Evolutionary conservation across 2,329 filamentous ascomycete genomes (phyloP).

Genomic region (Colletotrichum brevisporum): DNA sequence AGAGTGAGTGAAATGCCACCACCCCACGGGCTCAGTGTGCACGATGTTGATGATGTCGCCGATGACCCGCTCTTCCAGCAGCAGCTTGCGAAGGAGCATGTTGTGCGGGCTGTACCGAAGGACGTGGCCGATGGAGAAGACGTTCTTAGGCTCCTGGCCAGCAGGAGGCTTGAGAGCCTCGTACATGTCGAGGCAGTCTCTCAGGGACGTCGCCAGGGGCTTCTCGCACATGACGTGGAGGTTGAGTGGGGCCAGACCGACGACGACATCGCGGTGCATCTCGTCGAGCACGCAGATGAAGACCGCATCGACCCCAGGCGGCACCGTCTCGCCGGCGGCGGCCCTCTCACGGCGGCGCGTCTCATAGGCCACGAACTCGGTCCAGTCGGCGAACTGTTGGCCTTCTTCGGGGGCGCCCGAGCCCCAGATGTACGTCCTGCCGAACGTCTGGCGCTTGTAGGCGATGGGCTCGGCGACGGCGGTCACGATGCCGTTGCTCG

Average conservation of each 20-base stretch:
- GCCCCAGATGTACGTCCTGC: conserved; percentile 81
- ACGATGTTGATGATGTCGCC: conserved; percentile 89
- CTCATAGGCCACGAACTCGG: conserved; percentile 83
- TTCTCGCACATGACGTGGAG: conserved; percentile 97
- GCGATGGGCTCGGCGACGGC: conserved; percentile 86
- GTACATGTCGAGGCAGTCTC: conserved; percentile 84
- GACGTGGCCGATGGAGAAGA: conserved; percentile 96
- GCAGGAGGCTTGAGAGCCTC: conserved; percentile 61
- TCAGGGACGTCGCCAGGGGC: conserved; percentile 84
- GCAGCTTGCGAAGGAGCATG: conserved; percentile 82
- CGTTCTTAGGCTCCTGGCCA: conserved; percentile 46
- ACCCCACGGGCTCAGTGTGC: conserved; percentile 94
- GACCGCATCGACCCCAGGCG: conserved; percentile 71
- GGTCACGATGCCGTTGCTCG: conserved; percentile 77
- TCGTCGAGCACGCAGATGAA: conserved; percentile 85
- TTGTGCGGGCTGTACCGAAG: conserved; percentile 95
- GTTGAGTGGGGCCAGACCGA: conserved; percentile 76
- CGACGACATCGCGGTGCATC: conserved; percentile 86
- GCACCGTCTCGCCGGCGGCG: conserved; percentile 63
- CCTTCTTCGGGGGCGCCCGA: conserved; percentile 64
- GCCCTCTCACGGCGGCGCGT: conserved; percentile 68
- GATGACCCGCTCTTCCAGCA: conserved; percentile 81
- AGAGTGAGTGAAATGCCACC: conserved; percentile 94
- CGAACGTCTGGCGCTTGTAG: conserved; percentile 82
- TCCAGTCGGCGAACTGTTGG: conserved; percentile 82